These are phyloP conservation scores for Pyrus hybrid DNA, from an alignment of 331 rosid genomes.

Conservation along the genomic window DNA sequence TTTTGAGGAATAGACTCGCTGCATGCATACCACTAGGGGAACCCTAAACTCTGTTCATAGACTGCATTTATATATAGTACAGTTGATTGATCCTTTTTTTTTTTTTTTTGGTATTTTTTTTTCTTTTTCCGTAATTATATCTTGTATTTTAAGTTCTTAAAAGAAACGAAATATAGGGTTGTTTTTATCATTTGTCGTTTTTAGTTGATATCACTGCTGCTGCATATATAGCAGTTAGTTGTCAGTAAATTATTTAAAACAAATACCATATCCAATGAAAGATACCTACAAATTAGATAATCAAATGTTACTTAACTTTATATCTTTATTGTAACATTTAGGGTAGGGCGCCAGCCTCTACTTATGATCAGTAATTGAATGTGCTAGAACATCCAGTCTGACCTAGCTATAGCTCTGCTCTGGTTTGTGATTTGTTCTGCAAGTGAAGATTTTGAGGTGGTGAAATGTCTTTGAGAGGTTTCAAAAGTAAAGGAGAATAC, in stretches of 20 bases:
- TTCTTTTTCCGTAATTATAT: no score
- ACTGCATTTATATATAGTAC: not conserved
- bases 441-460: not conserved
- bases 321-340: not conserved
- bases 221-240: not conserved
- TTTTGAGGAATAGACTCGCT: no score
- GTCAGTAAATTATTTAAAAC: not conserved
- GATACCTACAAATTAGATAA: not conserved
- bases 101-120: no score
- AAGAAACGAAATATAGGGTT: not conserved
- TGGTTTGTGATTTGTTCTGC: not conserved
- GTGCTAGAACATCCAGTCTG: constrained; percentile 3
- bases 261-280: not conserved
- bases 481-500: not conserved
- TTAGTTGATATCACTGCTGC: not conserved
- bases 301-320: not conserved
- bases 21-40: not conserved
- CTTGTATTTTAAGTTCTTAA: not conserved
- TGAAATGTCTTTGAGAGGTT: not conserved
- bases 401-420: not conserved
- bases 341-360: not conserved
- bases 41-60: not conserved
- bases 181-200: not conserved
- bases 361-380: not conserved
- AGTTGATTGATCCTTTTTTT: not conserved